These are phyloP conservation scores for Cyberlindnera amylophila DNA, from an alignment of 805 yeast species.

Conservation along the genomic window DNA sequence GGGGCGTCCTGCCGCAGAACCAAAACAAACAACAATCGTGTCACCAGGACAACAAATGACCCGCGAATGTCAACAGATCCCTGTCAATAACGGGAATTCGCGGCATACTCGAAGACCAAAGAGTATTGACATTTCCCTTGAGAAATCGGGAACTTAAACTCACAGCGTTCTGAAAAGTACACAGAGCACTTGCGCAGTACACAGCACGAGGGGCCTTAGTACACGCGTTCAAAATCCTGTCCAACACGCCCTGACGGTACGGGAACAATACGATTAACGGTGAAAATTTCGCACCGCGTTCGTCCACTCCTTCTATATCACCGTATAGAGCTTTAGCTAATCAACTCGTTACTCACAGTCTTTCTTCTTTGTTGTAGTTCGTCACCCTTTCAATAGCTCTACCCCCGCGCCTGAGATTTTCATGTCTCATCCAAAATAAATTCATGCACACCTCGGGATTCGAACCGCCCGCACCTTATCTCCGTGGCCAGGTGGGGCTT, in stretches of 20 bases:
- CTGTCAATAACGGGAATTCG: background rate
- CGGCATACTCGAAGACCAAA: background rate
- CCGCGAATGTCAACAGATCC: constrained; percentile 3
- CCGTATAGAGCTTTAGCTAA: no score
- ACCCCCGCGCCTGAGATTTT: no score
- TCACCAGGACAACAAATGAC: constrained; percentile 8
- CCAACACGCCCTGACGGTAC: no score
- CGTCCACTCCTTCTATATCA: no score
- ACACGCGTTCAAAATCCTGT: no score
- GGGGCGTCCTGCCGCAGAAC: constrained; percentile 1
- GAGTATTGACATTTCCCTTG: background rate
- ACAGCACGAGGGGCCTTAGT: background rate
- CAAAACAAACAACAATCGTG: constrained; percentile 9
- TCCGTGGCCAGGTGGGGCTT: constrained; percentile 2
- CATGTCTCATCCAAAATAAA: no score
- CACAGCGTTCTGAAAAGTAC: constrained; percentile 8
- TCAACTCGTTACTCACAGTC: no score
- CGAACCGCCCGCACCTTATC: background rate
- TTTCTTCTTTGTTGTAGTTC: no score
- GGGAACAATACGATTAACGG: background rate
- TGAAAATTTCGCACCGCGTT: no score
- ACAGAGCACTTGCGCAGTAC: constrained; percentile 3
- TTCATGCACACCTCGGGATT: background rate
- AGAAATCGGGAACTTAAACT: background rate
- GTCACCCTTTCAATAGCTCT: no score